Percentiles rank a stretch among this genome's conserved stretches.
phyloP scores from a whole-genome alignment of 805 yeast species.

The Danielia oregonensis region DNA sequence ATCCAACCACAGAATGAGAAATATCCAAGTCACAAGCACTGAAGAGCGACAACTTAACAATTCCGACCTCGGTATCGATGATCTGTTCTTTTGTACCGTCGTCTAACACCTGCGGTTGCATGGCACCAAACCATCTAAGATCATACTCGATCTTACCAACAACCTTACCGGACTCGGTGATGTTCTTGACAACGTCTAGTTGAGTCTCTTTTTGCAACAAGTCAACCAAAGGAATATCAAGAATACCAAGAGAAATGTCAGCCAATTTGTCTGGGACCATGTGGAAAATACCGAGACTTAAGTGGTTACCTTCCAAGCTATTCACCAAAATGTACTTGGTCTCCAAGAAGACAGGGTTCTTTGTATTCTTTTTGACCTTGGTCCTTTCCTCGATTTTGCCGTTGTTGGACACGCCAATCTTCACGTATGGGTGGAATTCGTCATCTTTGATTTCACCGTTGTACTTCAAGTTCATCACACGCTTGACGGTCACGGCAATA shows the following conservation, averaged over 20 bases:
- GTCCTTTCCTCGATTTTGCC: conserved; percentile 49
- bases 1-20: conserved; percentile 47
- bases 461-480: conserved; percentile 47
- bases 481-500: conserved; percentile 57
- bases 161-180: conserved; percentile 48
- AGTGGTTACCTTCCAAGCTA: conserved; percentile 48
- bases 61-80: conserved; percentile 69
- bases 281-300: conserved; percentile 53
- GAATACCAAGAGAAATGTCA: conserved; percentile 45
- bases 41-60: conserved; percentile 59
- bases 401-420: conserved; percentile 33
- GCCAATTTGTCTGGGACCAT: conserved; percentile 51
- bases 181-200: conserved; percentile 40
- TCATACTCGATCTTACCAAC: conserved; percentile 63
- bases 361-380: conserved; percentile 51
- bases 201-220: conserved; percentile 52
- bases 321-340: conserved; percentile 57
- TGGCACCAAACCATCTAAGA: conserved; percentile 45
- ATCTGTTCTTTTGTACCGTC: conserved; percentile 48
- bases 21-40: conserved; percentile 57
- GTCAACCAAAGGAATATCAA: conserved; percentile 54
- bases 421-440: conserved; percentile 55
- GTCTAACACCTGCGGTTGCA: conserved; percentile 40
- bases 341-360: conserved; percentile 65
- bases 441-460: conserved; percentile 37